Conservation (phyloP, 2,329 filamentous ascomycete genomes). For the Pezicula neosporulosa region DNA sequence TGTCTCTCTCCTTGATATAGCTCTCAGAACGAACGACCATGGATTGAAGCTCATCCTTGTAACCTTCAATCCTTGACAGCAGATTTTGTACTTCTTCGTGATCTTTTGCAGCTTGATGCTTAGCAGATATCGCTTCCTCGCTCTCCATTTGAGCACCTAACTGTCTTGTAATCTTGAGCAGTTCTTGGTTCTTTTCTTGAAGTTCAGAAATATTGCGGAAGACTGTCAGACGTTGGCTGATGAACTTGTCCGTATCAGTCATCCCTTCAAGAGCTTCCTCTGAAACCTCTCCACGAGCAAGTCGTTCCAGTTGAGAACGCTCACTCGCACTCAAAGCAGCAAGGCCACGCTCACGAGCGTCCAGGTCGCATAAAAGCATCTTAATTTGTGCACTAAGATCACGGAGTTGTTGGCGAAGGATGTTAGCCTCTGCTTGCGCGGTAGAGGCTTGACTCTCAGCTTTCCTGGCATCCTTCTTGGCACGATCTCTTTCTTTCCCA, state of each 20-base stretch:
- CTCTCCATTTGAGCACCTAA: conserved; percentile 89
- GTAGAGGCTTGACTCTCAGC: conserved; percentile 69
- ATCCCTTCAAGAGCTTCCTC: conserved; percentile 70
- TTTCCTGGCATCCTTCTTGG: conserved; percentile 75
- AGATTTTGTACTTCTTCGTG: conserved; percentile 72
- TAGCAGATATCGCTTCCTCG: conserved; percentile 72
- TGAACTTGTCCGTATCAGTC: conserved; percentile 83
- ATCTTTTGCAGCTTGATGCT: conserved; percentile 59
- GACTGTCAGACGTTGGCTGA: conserved; percentile 82
- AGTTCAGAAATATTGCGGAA: conserved; percentile 85
- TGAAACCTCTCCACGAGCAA: conserved; percentile 71
- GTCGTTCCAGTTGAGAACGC: conserved; percentile 69
- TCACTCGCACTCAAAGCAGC: conserved; percentile 70
- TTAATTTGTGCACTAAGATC: conserved; percentile 90
- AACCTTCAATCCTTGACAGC: conserved; percentile 70
- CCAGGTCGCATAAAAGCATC: conserved; percentile 82
- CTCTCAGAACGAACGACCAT: conserved; percentile 84
- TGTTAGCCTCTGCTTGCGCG: conserved; percentile 66
- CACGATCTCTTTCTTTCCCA: conserved; percentile 74
- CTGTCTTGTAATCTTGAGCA: conserved; percentile 78
- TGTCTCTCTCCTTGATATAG: conserved; percentile 93
- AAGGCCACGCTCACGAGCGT: conserved; percentile 76
- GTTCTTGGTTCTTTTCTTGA: conserved; percentile 82
- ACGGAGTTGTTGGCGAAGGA: conserved; percentile 81
- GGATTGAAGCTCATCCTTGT: conserved; percentile 79